Evolutionary conservation across 179 eudicot genomes (phyloP), one percentile per base, ranked within the genome.

Genomic region (Nepenthes alata): DNA sequence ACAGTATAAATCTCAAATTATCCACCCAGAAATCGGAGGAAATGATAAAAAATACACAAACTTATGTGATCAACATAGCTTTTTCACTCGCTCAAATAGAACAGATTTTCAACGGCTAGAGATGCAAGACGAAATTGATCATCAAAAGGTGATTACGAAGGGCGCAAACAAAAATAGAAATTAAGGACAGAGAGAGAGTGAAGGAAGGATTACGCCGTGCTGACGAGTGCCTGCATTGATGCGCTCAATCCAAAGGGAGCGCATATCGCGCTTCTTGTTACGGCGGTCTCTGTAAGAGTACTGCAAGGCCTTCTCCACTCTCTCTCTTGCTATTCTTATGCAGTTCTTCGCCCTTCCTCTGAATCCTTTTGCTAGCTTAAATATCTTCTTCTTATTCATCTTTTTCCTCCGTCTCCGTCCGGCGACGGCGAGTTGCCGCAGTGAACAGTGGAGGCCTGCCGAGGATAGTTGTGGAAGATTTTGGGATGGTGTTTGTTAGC

Each of bases 251-350:
- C 96, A 89, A 51, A 93, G 93, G 9, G 86, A 78, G 38, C 96
- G 86, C 98, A 93, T 93, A 57, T 93, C 98, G 3, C 95, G 93
- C 88, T 93, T 93, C 85, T 93, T 93, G 69, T 68, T 87, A 64
- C 96, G 93, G 67, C 98, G 90, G 53, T 89, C 98, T 63, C 98
- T 70, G 69, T 93, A 93, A 0, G 95, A 83, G 64, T 91, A 86
- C 73, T 93, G 98, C 61, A 89, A 95, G 0, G 96, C 98, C 67
- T 93, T 93, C 72, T 93, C 98, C 12, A 93, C 98, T 62, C 98
- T 79, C 72, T 93, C 95, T 70, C 96, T 72, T 3, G 97, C 96
- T 16, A 91, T 88, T 64, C 96, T 66, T 6, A 91, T 88, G 71
- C 97, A 88, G 68, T 91, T 91, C 81, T 91, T 91, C 1, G 96